Evolutionary conservation across 2,329 filamentous ascomycete genomes (phyloP).

Genomic region (Penicillium polonicum): DNA sequence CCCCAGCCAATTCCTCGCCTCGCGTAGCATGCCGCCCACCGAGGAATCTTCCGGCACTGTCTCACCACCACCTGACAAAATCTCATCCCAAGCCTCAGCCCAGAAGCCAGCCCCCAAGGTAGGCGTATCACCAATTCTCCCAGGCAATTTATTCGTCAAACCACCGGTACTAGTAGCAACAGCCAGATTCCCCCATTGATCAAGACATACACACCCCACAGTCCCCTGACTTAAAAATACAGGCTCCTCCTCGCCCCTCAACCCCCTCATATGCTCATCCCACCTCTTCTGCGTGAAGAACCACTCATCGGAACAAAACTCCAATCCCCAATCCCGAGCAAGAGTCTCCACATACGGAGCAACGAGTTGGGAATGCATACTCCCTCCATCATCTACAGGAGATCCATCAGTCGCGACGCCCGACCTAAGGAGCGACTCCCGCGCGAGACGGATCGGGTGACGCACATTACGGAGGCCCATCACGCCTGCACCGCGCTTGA

Average conservation of each 20-base stretch:
- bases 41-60: neutral
- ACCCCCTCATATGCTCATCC: constrained; percentile 70
- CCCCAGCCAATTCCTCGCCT: constrained; percentile 10
- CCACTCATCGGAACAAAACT: constrained; percentile 67
- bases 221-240: constrained; percentile 72
- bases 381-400: constrained; percentile 37
- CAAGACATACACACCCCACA: constrained; percentile 77
- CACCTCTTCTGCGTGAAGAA: constrained; percentile 77
- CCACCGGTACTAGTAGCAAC: constrained; percentile 69
- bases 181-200: constrained; percentile 71
- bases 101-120: constrained; percentile 82
- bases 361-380: constrained; percentile 64
- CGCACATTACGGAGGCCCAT: constrained; percentile 71
- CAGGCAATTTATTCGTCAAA: constrained; percentile 83
- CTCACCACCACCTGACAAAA: neutral
- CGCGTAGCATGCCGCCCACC: neutral
- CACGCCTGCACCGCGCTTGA: constrained; percentile 76
- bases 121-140: constrained; percentile 82
- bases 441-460: constrained; percentile 75
- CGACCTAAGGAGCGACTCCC: constrained; percentile 61
- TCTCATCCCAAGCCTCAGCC: constrained; percentile 74
- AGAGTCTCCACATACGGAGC: constrained; percentile 68
- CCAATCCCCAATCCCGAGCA: constrained; percentile 61
- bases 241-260: constrained; percentile 40
- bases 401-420: constrained; percentile 59